Conservation (phyloP, 306 rosid genomes). For the Fragaria nilgerrensis region DNA sequence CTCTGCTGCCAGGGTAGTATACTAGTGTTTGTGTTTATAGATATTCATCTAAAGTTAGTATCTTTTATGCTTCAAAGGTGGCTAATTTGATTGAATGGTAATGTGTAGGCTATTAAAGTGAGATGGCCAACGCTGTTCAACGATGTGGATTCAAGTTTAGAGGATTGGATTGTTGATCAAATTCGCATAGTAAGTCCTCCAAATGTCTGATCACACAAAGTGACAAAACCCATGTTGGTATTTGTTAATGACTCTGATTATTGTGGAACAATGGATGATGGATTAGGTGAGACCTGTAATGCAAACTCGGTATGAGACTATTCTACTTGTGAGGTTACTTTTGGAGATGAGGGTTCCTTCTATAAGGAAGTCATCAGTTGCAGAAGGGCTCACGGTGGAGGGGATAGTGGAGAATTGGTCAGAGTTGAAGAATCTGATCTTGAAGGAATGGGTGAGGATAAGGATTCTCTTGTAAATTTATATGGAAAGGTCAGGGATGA, state of each 20-base stretch:
- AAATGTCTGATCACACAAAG: background rate
- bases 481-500: constrained; percentile 83
- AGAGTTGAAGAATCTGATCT: constrained; percentile 56
- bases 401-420: constrained; percentile 77
- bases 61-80: background rate
- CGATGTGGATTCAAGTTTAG: constrained; percentile 55
- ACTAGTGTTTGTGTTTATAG: constrained; percentile 8
- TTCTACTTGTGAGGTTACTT: constrained; percentile 84
- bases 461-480: constrained; percentile 52
- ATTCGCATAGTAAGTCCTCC: constrained; percentile 59
- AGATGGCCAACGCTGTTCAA: constrained; percentile 74
- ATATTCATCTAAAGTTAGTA: background rate
- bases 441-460: constrained; percentile 75
- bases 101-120: constrained; percentile 70
- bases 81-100: constrained; percentile 22
- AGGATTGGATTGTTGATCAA: constrained; percentile 74
- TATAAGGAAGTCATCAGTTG: constrained; percentile 69
- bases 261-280: background rate
- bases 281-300: constrained; percentile 84
- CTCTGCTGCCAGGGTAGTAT: constrained; percentile 65
- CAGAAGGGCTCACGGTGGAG: constrained; percentile 69
- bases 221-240: background rate
- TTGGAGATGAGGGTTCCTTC: constrained; percentile 64
- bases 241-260: background rate
- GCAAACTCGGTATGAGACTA: constrained; percentile 83